phyloP scores from a whole-genome alignment of 2,329 filamentous ascomycete genomes.

The Aspergillus nomiae region DNA sequence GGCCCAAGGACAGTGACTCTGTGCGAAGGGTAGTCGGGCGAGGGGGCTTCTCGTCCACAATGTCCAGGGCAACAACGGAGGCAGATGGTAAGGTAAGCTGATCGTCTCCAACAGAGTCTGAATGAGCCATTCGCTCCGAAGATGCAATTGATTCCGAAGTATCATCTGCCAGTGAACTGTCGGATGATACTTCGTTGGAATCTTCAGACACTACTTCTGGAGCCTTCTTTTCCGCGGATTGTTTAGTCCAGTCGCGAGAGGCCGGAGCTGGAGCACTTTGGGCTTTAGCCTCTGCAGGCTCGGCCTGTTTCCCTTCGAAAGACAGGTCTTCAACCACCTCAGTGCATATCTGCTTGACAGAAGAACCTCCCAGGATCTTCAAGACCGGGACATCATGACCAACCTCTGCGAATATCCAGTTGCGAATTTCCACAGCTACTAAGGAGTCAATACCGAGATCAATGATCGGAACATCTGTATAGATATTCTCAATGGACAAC shows the following conservation, averaged over 20 bases:
- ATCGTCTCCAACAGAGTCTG: constrained; percentile 4
- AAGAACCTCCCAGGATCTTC: constrained; percentile 55
- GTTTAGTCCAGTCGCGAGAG: constrained; percentile 7
- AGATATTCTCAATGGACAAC: constrained; percentile 6
- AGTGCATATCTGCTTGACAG: constrained; percentile 3
- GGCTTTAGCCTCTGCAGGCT: constrained; percentile 1
- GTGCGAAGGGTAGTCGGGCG: background rate
- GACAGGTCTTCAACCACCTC: constrained; percentile 9
- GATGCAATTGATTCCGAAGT: constrained; percentile 3
- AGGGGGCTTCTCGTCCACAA: constrained; percentile 1
- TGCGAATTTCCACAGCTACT: constrained; percentile 21
- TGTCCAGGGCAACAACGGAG: background rate
- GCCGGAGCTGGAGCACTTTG: constrained; percentile 8
- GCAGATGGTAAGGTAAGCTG: constrained; percentile 2
- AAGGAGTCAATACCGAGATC: constrained; percentile 22
- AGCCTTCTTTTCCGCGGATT: constrained; percentile 1
- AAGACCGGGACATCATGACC: constrained; percentile 39
- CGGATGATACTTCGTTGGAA: constrained; percentile 3
- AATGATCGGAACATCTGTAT: constrained; percentile 7
- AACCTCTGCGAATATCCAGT: constrained; percentile 18
- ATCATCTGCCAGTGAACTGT: constrained; percentile 6
- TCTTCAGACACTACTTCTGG: background rate
- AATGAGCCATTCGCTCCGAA: background rate
- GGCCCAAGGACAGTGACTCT: constrained; percentile 6
- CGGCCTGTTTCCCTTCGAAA: constrained; percentile 1